Percentiles rank a stretch among this genome's conserved stretches.
These are phyloP conservation scores for Avena atlantica DNA, from an alignment of 176 grass and related monocot genomes.

Conservation along the genomic window DNA sequence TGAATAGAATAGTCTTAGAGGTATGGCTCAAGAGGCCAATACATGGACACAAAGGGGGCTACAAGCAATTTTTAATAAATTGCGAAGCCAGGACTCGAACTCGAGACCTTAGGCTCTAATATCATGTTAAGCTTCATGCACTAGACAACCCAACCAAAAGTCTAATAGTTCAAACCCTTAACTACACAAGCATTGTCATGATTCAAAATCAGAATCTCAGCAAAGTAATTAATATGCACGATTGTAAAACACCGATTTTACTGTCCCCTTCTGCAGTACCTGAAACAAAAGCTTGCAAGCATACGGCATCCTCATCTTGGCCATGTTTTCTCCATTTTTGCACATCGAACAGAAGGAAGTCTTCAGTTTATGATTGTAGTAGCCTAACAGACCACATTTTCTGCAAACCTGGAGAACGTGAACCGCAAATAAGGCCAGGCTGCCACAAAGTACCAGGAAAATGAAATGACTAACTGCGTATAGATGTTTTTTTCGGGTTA, in stretches of 20 bases:
- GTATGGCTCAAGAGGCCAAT: no score
- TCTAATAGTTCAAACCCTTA: background rate
- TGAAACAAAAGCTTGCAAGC: conserved; percentile 99
- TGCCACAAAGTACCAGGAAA: background rate
- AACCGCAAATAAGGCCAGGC: conserved; percentile 4
- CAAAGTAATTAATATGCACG: background rate
- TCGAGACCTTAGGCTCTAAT: no score
- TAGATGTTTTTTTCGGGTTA: background rate
- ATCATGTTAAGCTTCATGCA: no score
- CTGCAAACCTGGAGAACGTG: conserved; percentile 75
- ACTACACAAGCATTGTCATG: background rate
- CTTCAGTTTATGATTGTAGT: conserved; percentile 94
- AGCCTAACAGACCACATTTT: conserved; percentile 87
- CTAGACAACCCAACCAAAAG: no score
- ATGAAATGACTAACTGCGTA: background rate
- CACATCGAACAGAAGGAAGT: conserved; percentile 88
- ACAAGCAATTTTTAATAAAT: no score
- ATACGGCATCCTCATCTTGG: conserved; percentile 95
- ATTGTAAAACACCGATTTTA: background rate
- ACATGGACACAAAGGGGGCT: no score
- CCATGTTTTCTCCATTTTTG: conserved; percentile 94
- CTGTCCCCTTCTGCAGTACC: conserved; percentile 48
- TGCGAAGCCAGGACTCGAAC: no score
- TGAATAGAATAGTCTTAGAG: no score
- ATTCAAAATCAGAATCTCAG: background rate